These are phyloP conservation scores for Parietaria judaica DNA, from an alignment of 306 rosid species.

Conservation along the genomic window DNA sequence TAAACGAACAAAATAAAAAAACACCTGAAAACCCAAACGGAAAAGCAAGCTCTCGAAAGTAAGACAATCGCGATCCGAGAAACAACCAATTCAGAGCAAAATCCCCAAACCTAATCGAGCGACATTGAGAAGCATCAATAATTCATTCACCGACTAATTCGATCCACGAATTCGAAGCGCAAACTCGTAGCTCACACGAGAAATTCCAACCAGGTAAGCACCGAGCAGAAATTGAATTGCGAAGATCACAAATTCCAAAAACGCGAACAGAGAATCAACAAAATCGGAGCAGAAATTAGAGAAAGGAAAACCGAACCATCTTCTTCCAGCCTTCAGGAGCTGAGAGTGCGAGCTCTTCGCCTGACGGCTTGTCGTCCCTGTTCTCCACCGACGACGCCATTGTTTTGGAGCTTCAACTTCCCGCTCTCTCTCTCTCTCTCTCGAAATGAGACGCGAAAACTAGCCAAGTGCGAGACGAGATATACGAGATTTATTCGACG, in stretches of 20 bases:
- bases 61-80: no score
- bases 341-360: conserved; percentile 12
- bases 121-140: no score
- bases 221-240: no score
- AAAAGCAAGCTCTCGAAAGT: no score
- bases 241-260: neutral
- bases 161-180: neutral
- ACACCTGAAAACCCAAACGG: no score
- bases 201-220: no score
- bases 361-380: conserved; percentile 1
- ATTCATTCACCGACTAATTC: neutral
- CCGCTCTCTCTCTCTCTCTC: conserved; percentile 10
- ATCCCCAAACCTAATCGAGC: no score
- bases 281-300: neutral
- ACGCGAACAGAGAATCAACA: neutral
- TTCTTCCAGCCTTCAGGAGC: conserved; percentile 18
- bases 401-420: conserved; percentile 8
- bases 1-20: no score
- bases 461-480: no score
- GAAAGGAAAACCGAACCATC: conserved; percentile 11
- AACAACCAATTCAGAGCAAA: no score
- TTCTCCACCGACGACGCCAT: conserved; percentile 8
- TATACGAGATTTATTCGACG: no score
- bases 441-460: neutral
- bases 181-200: no score